Base-by-base conservation (phyloP, 371 early-diverging fungal genomes). In the Syncephalis plumigaleata region DNA sequence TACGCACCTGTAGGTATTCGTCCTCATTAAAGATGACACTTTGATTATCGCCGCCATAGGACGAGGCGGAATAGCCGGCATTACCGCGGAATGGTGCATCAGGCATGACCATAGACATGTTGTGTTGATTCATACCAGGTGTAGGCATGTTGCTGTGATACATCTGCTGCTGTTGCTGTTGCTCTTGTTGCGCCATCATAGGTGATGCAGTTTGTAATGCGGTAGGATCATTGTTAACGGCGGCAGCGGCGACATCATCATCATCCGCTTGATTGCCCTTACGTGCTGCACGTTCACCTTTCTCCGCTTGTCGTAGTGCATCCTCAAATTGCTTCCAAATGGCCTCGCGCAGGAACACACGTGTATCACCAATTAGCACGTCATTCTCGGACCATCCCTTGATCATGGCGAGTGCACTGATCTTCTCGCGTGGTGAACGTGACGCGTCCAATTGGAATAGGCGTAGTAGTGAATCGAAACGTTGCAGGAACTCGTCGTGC, bases 261-360 rank as follows among this genome's bases (percentile, higher is more conserved):
- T 47, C 53, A 44, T 54, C 64, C 50, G 55, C 64, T 48, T 56
- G 59, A 45, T 22, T 50, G 2, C 59, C 60, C 53, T 74, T 75
- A 13, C 63, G 59, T 25, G 66, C 61, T 9, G 59, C 38, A 1
- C 75, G 63, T 43, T 75, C 74, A 37, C 75, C 81, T 47, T 81
- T 79, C 64, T 90, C 87, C 36, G 69, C 64, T 1, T 67, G 64
- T 17, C 84, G 68, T 22, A 91, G 63, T 17, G 75, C 73, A 48
- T 83, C 80, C 49, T 91, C 91, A 17, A 88, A 53, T 42, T 75
- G 73, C 47, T 76, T 77, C 84, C 84, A 87, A 5, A 73, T 78
- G 24, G 71, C 71, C 45, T 79, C 79, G 1, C 71, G 64, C 36
- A 84, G 57, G 65, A 78, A 84, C 16, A 84, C 68, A 56, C 67